phyloP scores from a whole-genome alignment of 2,329 filamentous ascomycete species.

The Fusarium solani-melongenae region DNA sequence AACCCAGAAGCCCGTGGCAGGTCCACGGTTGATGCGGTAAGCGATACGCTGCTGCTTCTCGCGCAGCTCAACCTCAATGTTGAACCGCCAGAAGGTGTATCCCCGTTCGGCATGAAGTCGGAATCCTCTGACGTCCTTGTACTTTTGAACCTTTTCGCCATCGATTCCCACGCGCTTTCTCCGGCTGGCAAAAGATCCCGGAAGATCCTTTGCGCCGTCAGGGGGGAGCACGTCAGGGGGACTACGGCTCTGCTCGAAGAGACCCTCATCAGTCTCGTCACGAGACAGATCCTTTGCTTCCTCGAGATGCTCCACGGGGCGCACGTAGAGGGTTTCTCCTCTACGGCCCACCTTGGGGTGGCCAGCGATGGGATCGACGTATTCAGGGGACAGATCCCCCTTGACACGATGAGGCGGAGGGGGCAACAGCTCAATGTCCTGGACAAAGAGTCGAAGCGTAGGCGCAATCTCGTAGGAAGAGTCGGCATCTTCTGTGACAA shows the following conservation, averaged over 20 bases:
- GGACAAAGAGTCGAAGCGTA: conserved; percentile 84
- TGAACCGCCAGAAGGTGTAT: conserved; percentile 97
- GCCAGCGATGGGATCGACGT: conserved; percentile 89
- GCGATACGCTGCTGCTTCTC: conserved; percentile 85
- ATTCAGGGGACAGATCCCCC: conserved; percentile 78
- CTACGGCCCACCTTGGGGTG: conserved; percentile 86
- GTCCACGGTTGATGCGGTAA: conserved; percentile 94
- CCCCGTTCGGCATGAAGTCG: conserved; percentile 87
- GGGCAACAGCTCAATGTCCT: conserved; percentile 84
- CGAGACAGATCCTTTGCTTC: conserved; percentile 82
- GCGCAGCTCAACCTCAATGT: conserved; percentile 88
- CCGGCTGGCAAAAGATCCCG: conserved; percentile 65
- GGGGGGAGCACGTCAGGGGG: conserved; percentile 58
- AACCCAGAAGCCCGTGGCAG: conserved; percentile 93
- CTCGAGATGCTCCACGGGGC: conserved; percentile 86
- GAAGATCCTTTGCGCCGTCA: conserved; percentile 59
- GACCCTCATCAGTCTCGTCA: conserved; percentile 81
- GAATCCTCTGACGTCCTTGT: conserved; percentile 84
- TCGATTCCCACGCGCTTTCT: conserved; percentile 68
- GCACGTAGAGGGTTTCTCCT: conserved; percentile 87
- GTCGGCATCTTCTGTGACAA: conserved; percentile 86
- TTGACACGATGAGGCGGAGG: conserved; percentile 77
- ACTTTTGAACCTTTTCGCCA: conserved; percentile 83
- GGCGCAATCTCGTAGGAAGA: conserved; percentile 87
- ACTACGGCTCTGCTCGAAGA: conserved; percentile 78